Evolutionary conservation across 164 flowering plant genomes (phyloP).

Genomic region (Macadamia tetraphylla): DNA sequence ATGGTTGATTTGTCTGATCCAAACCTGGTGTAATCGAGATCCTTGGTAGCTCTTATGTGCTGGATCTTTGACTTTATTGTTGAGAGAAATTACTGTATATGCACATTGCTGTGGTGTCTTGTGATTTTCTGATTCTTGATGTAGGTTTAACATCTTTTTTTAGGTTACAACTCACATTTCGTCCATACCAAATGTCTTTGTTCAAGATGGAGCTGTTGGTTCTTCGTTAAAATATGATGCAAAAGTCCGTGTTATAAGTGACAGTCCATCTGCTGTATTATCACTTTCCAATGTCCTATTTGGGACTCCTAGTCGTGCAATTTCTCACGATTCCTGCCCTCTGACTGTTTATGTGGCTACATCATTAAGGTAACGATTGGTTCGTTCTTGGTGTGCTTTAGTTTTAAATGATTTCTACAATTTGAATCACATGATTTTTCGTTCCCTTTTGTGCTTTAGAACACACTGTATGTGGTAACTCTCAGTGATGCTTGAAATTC

Average conservation of each 20-base stretch:
- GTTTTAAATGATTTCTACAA: background rate
- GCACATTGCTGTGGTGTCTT: background rate
- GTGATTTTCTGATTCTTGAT: background rate
- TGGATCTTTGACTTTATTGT: background rate
- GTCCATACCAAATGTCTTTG: conserved; percentile 36
- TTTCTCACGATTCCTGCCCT: conserved; percentile 57
- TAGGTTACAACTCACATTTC: conserved; percentile 50
- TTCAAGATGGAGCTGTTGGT: conserved; percentile 59
- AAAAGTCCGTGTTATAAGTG: conserved; percentile 51
- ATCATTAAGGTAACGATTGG: conserved; percentile 34
- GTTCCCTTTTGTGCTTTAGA: too few relatives aligned
- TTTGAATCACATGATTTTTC: background rate
- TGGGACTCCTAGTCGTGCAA: conserved; percentile 44
- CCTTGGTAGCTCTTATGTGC: background rate
- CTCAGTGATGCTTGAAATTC: too few relatives aligned
- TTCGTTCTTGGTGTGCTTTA: background rate
- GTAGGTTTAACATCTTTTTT: background rate
- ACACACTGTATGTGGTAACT: too few relatives aligned
- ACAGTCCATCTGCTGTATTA: conserved; percentile 41
- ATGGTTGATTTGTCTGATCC: too few relatives aligned
- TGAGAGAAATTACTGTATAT: background rate
- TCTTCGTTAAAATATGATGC: conserved; percentile 39
- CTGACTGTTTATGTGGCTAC: conserved; percentile 44
- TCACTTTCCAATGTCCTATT: conserved; percentile 40
- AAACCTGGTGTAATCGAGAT: background rate